Conservation (phyloP, 2,329 filamentous ascomycete species). For the Gyromitra esculenta region DNA sequence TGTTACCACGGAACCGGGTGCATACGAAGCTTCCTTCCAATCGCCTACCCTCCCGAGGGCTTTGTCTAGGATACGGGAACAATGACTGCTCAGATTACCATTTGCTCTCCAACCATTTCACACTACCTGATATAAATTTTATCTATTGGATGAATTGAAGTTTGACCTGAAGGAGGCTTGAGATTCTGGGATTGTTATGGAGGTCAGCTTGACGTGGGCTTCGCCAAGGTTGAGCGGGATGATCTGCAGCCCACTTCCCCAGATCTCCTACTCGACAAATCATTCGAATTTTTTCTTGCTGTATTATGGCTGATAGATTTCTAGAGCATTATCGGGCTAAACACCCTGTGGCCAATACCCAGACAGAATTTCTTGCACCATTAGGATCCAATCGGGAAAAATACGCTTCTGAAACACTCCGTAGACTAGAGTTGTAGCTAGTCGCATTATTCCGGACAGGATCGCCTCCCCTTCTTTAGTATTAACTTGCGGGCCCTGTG, state of each 20-base stretch:
- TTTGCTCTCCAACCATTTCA: background rate
- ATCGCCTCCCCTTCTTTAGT: background rate
- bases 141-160: conserved; percentile 12
- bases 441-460: background rate
- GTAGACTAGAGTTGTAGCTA: background rate
- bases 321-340: background rate
- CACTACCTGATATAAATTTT: conserved; percentile 1
- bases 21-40: conserved; percentile 26
- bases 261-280: conserved; percentile 12
- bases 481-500: background rate
- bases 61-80: conserved; percentile 3
- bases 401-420: background rate
- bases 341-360: background rate
- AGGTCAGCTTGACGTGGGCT: background rate
- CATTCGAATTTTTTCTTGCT: conserved; percentile 3
- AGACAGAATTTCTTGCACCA: background rate
- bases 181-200: conserved; percentile 4
- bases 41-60: conserved; percentile 24
- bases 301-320: background rate
- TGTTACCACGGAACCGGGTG: conserved; percentile 43
- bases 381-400: conserved; percentile 8
- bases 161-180: conserved; percentile 3
- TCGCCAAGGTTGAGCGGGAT: background rate
- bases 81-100: conserved; percentile 44
- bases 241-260: background rate